Evolutionary conservation across 1,284 basidiomycete genomes (phyloP).

Genomic region (Marasmius oreades): DNA sequence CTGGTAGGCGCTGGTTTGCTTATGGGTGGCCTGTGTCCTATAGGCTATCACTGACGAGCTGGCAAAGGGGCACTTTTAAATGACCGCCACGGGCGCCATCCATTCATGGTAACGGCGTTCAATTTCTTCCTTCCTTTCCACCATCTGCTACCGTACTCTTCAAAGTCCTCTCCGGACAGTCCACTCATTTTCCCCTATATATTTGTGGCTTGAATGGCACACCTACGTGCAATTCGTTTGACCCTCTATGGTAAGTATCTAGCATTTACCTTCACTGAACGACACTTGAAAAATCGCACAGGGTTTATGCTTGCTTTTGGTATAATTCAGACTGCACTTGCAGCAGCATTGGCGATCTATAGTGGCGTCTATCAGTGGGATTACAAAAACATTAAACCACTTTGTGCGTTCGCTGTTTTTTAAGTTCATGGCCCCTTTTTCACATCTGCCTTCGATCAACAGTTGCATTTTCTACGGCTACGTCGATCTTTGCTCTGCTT

Average conservation of each 20-base stretch:
- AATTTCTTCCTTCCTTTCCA: too few relatives aligned
- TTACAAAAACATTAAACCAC: not conserved
- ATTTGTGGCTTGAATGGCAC: too few relatives aligned
- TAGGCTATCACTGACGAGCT: too few relatives aligned
- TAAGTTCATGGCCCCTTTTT: not conserved
- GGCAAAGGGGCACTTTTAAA: too few relatives aligned
- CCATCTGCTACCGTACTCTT: too few relatives aligned
- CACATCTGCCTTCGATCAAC: not conserved
- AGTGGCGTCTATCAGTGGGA: not conserved
- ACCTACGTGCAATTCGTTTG: not conserved
- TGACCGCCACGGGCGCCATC: too few relatives aligned
- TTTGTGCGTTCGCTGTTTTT: not conserved
- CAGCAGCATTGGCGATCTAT: not conserved
- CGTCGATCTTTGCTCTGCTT: not conserved
- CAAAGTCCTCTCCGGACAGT: too few relatives aligned
- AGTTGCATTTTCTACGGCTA: not conserved
- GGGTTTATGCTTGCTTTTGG: not conserved
- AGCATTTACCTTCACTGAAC: not conserved
- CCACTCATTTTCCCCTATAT: too few relatives aligned
- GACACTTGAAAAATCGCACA: not conserved
- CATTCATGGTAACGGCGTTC: too few relatives aligned
- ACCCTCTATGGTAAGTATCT: not conserved
- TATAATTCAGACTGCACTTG: not conserved
- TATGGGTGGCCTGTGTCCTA: too few relatives aligned
- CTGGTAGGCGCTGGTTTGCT: too few relatives aligned